Evolutionary conservation across 2,329 filamentous ascomycete species (phyloP), one percentile per base, ranked within the genome.

Genomic region (Cercospora brassicicola): DNA sequence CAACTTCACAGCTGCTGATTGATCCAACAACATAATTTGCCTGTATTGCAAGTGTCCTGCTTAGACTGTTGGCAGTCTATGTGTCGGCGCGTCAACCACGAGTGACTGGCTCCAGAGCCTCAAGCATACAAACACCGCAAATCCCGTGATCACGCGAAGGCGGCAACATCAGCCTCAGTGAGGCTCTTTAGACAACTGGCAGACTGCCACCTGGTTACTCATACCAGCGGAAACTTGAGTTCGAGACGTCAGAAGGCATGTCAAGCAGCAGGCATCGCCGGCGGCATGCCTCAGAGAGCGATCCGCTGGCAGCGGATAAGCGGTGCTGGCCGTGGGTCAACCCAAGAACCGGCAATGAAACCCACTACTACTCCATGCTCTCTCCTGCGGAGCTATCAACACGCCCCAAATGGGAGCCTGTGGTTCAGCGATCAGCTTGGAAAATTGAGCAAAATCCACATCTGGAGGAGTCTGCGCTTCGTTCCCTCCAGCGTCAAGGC

Each of bases 361-460:
- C 8, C 20, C 30, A 57, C 28, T 28, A 8, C 11, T 33, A 59
- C 20, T 33, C 55, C 28, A 36, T 20, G 28, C 55, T 23, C n/a
- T 59, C 55, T 20, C 55, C 55, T 36, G 55, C 39, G 7, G 23
- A 31, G n/a, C 18, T 20, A 31, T 45, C 42, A 18, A n/a, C 2
- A 20, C 26, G 56, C 10, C 68, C 68, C 2, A 56, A 26, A 8
- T 70, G 68, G 68, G 68, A 70, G 39, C 68, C 68, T 31, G 28
- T 28, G 4, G 57, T 66, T 6, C 65, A 66, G 28, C 62, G 42
- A 1, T 36, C 57, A 3, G 55, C 62, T 18, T 39, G 51, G 31
- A 56, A 61, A 10, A 70, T 68, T 18, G 65, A 66, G 23, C 59
- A 62, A 26, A 60, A 45, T 28, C 68, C 68, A 9, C 55, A 55